These are phyloP conservation scores for Xylaria venustula DNA, from an alignment of 495 filamentous ascomycete species.

Conservation along the genomic window DNA sequence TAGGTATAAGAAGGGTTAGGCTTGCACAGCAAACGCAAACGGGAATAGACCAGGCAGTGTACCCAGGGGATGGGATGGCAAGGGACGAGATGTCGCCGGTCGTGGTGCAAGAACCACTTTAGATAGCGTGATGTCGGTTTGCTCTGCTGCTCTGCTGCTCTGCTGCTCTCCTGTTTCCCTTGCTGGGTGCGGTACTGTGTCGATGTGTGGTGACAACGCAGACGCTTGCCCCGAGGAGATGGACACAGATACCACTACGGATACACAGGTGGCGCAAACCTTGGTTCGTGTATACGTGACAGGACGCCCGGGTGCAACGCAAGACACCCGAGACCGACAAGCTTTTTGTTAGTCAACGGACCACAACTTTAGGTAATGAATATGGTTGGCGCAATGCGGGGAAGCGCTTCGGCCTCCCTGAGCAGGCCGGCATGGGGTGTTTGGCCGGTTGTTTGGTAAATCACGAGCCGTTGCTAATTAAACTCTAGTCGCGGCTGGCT, in stretches of 20 bases:
- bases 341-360: constrained; percentile 53
- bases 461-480: constrained; percentile 6
- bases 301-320: not conserved
- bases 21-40: too few species aligned
- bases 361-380: constrained; percentile 47
- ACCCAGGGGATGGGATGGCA: constrained; percentile 12
- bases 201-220: constrained; percentile 1
- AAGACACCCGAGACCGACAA: constrained; percentile 13
- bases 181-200: not conserved
- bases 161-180: too few species aligned
- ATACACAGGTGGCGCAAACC: constrained; percentile 3
- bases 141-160: not conserved
- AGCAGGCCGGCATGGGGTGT: not conserved
- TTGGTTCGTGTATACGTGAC: not conserved
- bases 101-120: constrained; percentile 25
- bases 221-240: not conserved
- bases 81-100: constrained; percentile 10
- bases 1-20: constrained; percentile 13
- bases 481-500: not conserved
- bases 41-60: too few species aligned
- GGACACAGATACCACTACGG: constrained; percentile 19
- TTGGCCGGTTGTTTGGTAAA: not conserved
- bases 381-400: constrained; percentile 44
- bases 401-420: constrained; percentile 25
- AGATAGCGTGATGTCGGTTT: constrained; percentile 29